phyloP scores from a whole-genome alignment of 768 basidiomycete genomes.

The Serendipita sp. region DNA sequence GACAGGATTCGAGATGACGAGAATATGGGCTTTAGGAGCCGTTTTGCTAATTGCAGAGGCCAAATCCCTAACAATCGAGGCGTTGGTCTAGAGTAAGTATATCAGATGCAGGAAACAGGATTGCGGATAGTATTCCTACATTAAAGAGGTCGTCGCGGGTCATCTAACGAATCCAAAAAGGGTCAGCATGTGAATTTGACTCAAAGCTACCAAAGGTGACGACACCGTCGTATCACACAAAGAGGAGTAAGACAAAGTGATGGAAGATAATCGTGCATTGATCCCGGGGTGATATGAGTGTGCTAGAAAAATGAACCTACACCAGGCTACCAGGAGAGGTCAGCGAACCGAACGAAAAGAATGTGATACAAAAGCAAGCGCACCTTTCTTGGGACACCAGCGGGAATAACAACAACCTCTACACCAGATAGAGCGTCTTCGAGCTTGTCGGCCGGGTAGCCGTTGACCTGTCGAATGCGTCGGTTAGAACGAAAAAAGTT shows the following conservation, averaged over 20 bases:
- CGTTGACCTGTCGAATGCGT: constrained; percentile 38
- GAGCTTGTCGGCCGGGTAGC: constrained; percentile 73
- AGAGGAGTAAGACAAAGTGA: background rate
- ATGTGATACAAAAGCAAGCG: constrained; percentile 13
- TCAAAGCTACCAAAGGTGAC: background rate
- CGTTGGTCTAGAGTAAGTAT: constrained; percentile 63
- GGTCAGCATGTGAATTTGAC: constrained; percentile 15
- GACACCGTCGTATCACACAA: background rate
- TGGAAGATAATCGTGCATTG: background rate
- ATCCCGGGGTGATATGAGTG: no score
- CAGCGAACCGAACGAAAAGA: no score
- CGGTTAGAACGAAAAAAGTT: background rate
- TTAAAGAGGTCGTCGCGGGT: constrained; percentile 95
- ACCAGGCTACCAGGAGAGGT: constrained; percentile 46
- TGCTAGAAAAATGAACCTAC: constrained; percentile 33
- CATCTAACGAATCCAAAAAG: constrained; percentile 41
- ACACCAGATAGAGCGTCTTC: constrained; percentile 80
- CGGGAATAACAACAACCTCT: constrained; percentile 91
- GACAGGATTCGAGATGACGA: constrained; percentile 98
- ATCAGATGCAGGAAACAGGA: background rate
- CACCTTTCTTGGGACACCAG: constrained; percentile 98
- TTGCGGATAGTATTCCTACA: constrained; percentile 30
- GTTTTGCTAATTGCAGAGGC: constrained; percentile 75
- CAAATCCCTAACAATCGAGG: constrained; percentile 93
- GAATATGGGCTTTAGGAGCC: constrained; percentile 79